Evolutionary conservation across 441 rosid genomes (phyloP).

Genomic region (Pelargonium fulgidum): DNA sequence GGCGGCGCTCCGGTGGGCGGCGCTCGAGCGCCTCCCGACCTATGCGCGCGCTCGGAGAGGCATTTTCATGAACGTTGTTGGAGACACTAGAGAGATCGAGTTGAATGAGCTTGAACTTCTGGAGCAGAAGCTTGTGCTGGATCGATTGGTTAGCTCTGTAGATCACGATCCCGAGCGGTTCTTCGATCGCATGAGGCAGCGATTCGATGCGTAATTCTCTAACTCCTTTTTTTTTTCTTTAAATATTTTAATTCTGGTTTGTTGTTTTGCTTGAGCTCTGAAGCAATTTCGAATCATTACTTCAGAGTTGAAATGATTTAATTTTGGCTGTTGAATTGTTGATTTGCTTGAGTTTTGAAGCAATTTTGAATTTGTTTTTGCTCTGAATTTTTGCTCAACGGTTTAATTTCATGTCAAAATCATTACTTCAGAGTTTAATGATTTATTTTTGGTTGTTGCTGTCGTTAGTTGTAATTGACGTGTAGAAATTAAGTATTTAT

Average conservation of each 20-base stretch:
- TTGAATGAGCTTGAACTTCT: constrained; percentile 51
- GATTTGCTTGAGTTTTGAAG: no score
- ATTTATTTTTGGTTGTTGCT: no score
- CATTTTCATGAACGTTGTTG: constrained; percentile 59
- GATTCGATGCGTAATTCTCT: constrained; percentile 64
- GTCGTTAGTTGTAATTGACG: neutral
- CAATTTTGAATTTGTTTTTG: no score
- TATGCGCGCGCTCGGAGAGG: constrained; percentile 67
- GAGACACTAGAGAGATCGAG: constrained; percentile 57
- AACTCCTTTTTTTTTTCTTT: neutral
- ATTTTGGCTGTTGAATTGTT: no score
- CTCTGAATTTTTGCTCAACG: no score
- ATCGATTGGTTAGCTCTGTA: constrained; percentile 60
- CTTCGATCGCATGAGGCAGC: constrained; percentile 65
- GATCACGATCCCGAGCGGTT: constrained; percentile 79
- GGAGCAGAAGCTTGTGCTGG: constrained; percentile 66
- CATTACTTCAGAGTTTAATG: no score
- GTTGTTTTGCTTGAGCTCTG: neutral
- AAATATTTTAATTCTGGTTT: neutral
- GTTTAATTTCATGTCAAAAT: no score
- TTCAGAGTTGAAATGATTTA: no score
- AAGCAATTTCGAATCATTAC: no score
- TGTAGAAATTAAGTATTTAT: neutral
- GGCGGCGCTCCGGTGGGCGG: constrained; percentile 95
- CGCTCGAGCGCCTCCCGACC: constrained; percentile 83